Evolutionary conservation across 495 filamentous ascomycete genomes (phyloP).

Genomic region (Penicillium cinerascens): DNA sequence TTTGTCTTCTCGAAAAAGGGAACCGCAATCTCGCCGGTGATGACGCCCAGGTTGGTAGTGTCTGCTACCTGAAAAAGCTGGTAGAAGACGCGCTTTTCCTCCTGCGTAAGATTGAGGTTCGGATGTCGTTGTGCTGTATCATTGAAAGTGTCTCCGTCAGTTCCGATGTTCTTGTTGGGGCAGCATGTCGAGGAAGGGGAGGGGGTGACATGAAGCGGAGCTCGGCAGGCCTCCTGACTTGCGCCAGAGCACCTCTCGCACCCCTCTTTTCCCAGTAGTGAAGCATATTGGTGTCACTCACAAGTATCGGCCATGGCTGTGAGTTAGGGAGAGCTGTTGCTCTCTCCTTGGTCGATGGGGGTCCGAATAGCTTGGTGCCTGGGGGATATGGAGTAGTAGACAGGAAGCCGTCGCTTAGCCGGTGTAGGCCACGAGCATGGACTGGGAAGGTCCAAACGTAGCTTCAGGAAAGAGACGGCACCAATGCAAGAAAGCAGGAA

Average conservation of each 20-base stretch:
- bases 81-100: constrained; percentile 90
- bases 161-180: constrained; percentile 9
- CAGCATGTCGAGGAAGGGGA: constrained; percentile 10
- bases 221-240: constrained; percentile 29
- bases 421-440: constrained; percentile 32
- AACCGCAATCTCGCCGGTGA: constrained; percentile 93
- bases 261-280: background rate
- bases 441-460: constrained; percentile 22
- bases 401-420: constrained; percentile 22
- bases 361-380: constrained; percentile 21
- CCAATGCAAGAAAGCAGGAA: constrained; percentile 5
- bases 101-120: constrained; percentile 80
- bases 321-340: constrained; percentile 33
- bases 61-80: constrained; percentile 90
- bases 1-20: constrained; percentile 98
- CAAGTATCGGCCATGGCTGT: constrained; percentile 40
- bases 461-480: constrained; percentile 6
- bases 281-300: constrained; percentile 17
- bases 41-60: constrained; percentile 82
- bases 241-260: constrained; percentile 12
- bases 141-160: constrained; percentile 21
- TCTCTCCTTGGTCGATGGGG: constrained; percentile 25
- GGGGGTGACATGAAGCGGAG: constrained; percentile 15
- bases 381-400: constrained; percentile 15
- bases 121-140: constrained; percentile 45